Percentiles rank a stretch among this genome's conserved stretches.
These are phyloP conservation scores for Carex myosuroides DNA, from an alignment of 176 grass and related monocot genomes.

Conservation along the genomic window DNA sequence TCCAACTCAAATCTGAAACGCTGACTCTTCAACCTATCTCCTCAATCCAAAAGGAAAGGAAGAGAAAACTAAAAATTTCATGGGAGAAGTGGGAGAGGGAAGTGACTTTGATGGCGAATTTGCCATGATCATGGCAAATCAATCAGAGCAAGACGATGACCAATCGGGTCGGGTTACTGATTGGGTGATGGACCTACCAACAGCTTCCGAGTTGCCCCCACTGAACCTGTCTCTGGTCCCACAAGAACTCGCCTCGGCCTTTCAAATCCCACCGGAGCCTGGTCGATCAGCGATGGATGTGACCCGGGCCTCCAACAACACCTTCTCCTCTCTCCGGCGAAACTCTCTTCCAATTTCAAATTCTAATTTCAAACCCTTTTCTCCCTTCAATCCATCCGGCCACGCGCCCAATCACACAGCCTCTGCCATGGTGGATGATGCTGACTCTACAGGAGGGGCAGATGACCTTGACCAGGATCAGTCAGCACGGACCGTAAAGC, in stretches of 20 bases:
- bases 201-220: conserved; percentile 48
- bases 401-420: neutral
- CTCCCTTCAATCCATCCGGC: conserved; percentile 4
- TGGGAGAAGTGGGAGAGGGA: conserved; percentile 44
- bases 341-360: conserved; percentile 25
- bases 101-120: conserved; percentile 11
- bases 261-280: conserved; percentile 74
- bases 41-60: neutral
- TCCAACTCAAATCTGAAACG: neutral
- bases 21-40: neutral
- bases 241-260: conserved; percentile 49
- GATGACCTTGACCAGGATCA: conserved; percentile 13
- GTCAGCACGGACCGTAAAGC: conserved; percentile 25
- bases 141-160: neutral
- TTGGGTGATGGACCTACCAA: conserved; percentile 66
- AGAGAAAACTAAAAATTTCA: neutral
- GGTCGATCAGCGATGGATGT: conserved; percentile 54
- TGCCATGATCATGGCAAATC: conserved; percentile 14
- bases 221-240: conserved; percentile 70
- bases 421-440: conserved; percentile 20
- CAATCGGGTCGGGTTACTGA: conserved; percentile 42
- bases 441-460: conserved; percentile 19
- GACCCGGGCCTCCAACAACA: conserved; percentile 50
- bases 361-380: conserved; percentile 4
- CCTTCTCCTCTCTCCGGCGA: conserved; percentile 49